phyloP scores from a whole-genome alignment of 176 grass and related monocot species.

The Ensete glaucum region DNA sequence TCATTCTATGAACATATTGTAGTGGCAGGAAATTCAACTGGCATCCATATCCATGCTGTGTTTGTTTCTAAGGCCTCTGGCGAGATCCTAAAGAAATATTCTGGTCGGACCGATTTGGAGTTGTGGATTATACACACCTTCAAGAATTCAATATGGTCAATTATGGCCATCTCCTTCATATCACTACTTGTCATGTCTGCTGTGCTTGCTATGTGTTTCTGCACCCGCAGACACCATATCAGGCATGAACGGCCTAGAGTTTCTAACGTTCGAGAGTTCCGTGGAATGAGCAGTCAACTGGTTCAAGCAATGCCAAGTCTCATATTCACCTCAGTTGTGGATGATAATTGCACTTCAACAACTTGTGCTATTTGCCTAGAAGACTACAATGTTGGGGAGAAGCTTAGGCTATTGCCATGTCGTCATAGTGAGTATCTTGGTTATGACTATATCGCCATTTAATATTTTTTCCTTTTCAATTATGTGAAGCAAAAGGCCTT shows the following conservation, averaged over 20 bases:
- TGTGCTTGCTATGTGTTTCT: slow-evolving; percentile 77
- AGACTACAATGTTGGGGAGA: slow-evolving; percentile 76
- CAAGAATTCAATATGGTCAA: slow-evolving; percentile 70
- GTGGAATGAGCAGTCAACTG: slow-evolving; percentile 73
- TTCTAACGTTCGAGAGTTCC: slow-evolving; percentile 48
- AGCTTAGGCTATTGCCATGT: slow-evolving; percentile 75
- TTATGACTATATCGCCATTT: not conserved
- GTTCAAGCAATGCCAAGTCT: slow-evolving; percentile 90
- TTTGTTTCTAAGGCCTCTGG: slow-evolving; percentile 71
- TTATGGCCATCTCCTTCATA: slow-evolving; percentile 82
- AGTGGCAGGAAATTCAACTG: slow-evolving; percentile 90
- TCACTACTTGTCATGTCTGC: slow-evolving; percentile 78
- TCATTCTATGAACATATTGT: slow-evolving; percentile 22
- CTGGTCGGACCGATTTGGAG: slow-evolving; percentile 50
- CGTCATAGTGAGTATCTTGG: slow-evolving; percentile 61
- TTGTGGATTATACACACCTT: slow-evolving; percentile 75
- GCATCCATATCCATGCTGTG: slow-evolving; percentile 60
- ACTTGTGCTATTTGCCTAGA: slow-evolving; percentile 87
- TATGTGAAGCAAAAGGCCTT: too few relatives aligned
- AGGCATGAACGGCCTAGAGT: slow-evolving; percentile 36
- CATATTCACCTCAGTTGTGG: slow-evolving; percentile 56
- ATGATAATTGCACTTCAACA: slow-evolving; percentile 75
- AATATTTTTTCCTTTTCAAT: not conserved
- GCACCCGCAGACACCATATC: slow-evolving; percentile 72
- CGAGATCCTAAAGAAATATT: slow-evolving; percentile 54